Percentiles rank a stretch among this genome's conserved stretches.
phyloP scores from a whole-genome alignment of 2,329 filamentous ascomycete genomes.

The Trichoderma asperellum region DNA sequence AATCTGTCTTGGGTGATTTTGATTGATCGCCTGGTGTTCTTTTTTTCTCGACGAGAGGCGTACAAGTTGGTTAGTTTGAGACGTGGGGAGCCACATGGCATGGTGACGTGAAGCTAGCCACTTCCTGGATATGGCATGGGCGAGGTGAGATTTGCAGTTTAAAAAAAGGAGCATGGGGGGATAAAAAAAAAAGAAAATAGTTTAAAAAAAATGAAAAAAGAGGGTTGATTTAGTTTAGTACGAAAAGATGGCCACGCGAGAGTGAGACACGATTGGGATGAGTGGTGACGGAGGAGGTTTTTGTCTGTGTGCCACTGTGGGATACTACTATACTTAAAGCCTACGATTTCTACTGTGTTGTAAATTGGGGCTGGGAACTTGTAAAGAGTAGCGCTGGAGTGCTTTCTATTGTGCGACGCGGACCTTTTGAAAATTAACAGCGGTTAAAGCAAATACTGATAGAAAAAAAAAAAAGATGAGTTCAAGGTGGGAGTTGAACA shows the following conservation, averaged over 20 bases:
- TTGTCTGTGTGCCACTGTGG: not conserved
- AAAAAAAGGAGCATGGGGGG: not conserved
- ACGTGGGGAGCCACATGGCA: not conserved
- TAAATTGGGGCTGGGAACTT: not conserved
- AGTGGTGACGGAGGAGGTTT: not conserved
- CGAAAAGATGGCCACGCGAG: slow-evolving; percentile 9
- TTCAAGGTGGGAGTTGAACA: not conserved
- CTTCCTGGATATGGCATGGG: not conserved
- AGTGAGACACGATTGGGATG: slow-evolving; percentile 5
- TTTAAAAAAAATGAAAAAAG: not conserved
- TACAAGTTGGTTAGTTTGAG: not conserved
- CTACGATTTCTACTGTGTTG: no score
- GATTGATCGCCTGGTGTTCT: not conserved
- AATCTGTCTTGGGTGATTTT: not conserved
- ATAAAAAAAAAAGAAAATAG: not conserved
- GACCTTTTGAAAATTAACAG: not conserved
- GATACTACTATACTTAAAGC: not conserved
- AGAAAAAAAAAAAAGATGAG: not conserved
- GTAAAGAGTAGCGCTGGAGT: not conserved
- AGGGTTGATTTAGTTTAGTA: not conserved
- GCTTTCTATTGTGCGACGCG: not conserved
- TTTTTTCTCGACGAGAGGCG: slow-evolving; percentile 2
- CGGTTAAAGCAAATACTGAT: not conserved
- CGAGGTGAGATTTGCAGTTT: not conserved
- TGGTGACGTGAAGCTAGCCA: not conserved